Percentiles rank a stretch among this genome's conserved stretches.
phyloP scores from a whole-genome alignment of 1,284 basidiomycete species.

The Leccinum solheimii region DNA sequence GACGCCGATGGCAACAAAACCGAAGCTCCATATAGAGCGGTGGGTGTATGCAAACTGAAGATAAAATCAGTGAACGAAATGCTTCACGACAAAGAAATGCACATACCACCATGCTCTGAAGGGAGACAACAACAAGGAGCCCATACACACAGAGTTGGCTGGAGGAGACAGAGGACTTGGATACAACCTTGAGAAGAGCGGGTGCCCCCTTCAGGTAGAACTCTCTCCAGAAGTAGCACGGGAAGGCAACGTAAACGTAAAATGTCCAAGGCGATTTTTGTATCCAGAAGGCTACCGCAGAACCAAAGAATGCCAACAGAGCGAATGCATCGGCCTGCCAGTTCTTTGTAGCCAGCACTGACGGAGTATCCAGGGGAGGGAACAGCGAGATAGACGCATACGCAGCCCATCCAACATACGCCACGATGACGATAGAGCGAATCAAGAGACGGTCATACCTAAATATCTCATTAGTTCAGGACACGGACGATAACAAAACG shows the following conservation, averaged over 20 bases:
- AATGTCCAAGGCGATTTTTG: slow-evolving; percentile 74
- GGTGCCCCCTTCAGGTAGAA: slow-evolving; percentile 38
- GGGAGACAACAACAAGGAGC: slow-evolving; percentile 40
- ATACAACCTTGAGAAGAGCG: slow-evolving; percentile 24
- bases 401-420: slow-evolving; percentile 80
- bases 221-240: slow-evolving; percentile 74
- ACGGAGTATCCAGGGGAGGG: slow-evolving; percentile 8
- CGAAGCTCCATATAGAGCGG: slow-evolving; percentile 71
- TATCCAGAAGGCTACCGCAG: slow-evolving; percentile 55
- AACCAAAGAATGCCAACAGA: slow-evolving; percentile 38
- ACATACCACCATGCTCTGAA: slow-evolving; percentile 76
- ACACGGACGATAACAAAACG: not conserved
- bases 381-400: slow-evolving; percentile 61
- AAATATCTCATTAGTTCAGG: slow-evolving; percentile 18
- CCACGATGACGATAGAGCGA: slow-evolving; percentile 64
- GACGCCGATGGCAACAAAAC: slow-evolving; percentile 64
- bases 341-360: not conserved
- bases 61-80: slow-evolving; percentile 20
- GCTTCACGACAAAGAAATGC: slow-evolving; percentile 1
- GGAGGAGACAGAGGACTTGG: slow-evolving; percentile 26
- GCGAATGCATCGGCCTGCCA: slow-evolving; percentile 26
- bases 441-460: slow-evolving; percentile 79
- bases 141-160: slow-evolving; percentile 27
- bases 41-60: slow-evolving; percentile 66
- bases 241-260: slow-evolving; percentile 76